phyloP scores from a whole-genome alignment of 2,329 filamentous ascomycete species.

The Colletotrichum acutatum region DNA sequence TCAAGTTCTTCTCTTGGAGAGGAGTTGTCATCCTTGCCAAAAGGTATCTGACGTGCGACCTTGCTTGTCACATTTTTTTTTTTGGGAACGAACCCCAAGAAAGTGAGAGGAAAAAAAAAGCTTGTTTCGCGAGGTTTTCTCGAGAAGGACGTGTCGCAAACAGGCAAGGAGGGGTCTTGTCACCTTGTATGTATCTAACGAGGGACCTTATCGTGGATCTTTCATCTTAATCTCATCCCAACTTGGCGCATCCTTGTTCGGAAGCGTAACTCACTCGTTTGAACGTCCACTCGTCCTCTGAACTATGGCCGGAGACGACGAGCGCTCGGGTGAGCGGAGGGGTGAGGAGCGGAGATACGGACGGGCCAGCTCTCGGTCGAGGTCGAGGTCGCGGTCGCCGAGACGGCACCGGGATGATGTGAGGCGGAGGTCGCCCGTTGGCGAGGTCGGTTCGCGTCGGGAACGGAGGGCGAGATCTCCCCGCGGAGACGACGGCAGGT shows the following conservation, averaged over 20 bases:
- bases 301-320: constrained; percentile 2
- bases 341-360: neutral
- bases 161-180: neutral
- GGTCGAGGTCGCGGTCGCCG: constrained; percentile 25
- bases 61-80: neutral
- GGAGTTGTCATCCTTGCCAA: neutral
- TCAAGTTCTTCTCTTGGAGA: neutral
- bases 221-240: neutral
- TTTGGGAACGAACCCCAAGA: neutral
- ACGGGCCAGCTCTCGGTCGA: neutral
- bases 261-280: neutral
- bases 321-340: neutral
- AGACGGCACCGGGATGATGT: constrained; percentile 15
- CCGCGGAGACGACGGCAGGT: neutral
- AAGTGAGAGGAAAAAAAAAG: neutral
- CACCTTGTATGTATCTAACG: neutral
- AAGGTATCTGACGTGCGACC: neutral
- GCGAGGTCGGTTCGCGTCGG: neutral
- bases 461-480: neutral
- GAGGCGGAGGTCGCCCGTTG: constrained; percentile 28
- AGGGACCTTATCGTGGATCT: neutral
- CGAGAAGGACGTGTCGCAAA: neutral
- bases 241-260: neutral
- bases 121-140: neutral
- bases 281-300: neutral